These are phyloP conservation scores for Pichia sp. DNA, from an alignment of 1,139 yeast species.

Conservation along the genomic window DNA sequence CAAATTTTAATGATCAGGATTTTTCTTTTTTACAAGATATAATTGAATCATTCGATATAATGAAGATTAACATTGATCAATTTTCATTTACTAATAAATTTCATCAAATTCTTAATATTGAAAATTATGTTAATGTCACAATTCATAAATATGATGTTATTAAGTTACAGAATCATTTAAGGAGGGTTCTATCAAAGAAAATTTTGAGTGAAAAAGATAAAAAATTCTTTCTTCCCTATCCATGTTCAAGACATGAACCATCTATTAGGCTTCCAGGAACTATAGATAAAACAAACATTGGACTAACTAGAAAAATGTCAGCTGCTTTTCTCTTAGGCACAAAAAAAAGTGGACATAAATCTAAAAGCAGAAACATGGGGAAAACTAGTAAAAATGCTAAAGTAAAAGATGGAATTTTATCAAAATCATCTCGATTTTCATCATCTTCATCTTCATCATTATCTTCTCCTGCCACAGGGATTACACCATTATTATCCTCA, in stretches of 20 bases:
- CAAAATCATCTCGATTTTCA: background rate
- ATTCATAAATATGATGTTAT: conserved; percentile 2
- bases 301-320: background rate
- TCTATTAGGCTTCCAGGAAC: background rate
- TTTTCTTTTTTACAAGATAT: conserved; percentile 1
- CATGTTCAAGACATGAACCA: background rate
- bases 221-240: conserved; percentile 1
- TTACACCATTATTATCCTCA: too few relatives aligned
- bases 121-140: background rate
- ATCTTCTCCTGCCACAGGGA: too few relatives aligned
- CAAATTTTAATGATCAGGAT: conserved; percentile 4
- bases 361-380: background rate
- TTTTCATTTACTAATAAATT: conserved; percentile 9
- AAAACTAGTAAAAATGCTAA: background rate
- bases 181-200: conserved; percentile 1
- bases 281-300: background rate
- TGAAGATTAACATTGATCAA: conserved; percentile 2
- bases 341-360: background rate
- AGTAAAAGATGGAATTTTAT: too few relatives aligned
- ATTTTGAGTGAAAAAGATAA: background rate
- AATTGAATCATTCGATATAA: background rate
- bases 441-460: background rate
- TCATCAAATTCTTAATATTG: background rate
- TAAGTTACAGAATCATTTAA: conserved; percentile 2
- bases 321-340: background rate